Base-by-base conservation (phyloP, 1,139 yeast species). In the Geotrichum phurueaensis region DNA sequence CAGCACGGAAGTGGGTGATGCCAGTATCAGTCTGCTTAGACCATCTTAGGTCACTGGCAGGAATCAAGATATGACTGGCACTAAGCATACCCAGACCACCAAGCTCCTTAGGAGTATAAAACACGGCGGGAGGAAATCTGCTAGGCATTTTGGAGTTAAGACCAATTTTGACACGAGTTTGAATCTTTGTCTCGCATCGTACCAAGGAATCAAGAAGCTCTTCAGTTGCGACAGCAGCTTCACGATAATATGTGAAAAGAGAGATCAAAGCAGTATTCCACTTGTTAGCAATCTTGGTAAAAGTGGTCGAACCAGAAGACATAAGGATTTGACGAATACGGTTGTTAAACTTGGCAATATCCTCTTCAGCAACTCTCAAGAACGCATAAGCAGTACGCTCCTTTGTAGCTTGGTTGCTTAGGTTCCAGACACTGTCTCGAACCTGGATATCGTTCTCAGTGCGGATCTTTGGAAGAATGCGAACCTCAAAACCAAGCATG, bases 61-160 rank as follows among this genome's bases (percentile, higher is more conserved):
- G 99, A 66, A 95, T 94, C 66, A 94, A 78, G 57, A 94, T 89
- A 72, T 95, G 99, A 18, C 97, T 89, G 0, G 98, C 98, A 78
- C 97, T 89, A 29, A 95, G 78, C 99, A 95, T 95, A 22, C 99
- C 99, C 54, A 95, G 76, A 48, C 99, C 99, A 58, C 99, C 99
- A 10, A 95, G 76, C 71, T 95, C 99, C 68, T 91, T 94, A 0
- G 99, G 99, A 0, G 99, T 90, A 71, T 95, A 95, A 68, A 95
- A 95, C 0, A 95, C 99, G 1, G 97, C 98, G 0, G 99, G 99
- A 2, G 99, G 99, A 75, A 95, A 95, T 59, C 99, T 80, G 0
- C 97, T 86, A 0, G 99, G 99, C 99, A 95, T 95, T 74, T 95
- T 95, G 9, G 98, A 92, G 70, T 95, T 95, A 64, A 95, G 79